Conservation (phyloP, 495 filamentous ascomycete genomes). For the Lasiosphaeris hirsuta region DNA sequence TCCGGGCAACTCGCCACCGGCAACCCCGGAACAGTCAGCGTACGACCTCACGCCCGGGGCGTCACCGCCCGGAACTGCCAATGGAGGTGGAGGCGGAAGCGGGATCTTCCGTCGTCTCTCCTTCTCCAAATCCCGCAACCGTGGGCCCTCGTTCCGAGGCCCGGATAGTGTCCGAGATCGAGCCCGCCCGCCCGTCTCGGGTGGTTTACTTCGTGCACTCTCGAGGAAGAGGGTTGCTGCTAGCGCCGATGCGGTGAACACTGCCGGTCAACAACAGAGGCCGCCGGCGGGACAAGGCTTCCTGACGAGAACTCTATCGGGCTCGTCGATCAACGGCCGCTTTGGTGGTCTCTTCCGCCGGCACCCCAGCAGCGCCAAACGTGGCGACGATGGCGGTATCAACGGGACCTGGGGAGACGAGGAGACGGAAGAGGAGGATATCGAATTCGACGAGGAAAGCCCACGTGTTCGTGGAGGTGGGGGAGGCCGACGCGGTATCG, state of each 20-base stretch:
- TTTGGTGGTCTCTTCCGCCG: constrained; percentile 49
- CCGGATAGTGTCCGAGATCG: constrained; percentile 24
- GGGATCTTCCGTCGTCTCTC: constrained; percentile 40
- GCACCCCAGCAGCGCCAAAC: constrained; percentile 46
- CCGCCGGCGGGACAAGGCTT: constrained; percentile 54
- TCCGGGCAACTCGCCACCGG: constrained; percentile 72
- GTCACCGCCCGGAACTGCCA: constrained; percentile 26
- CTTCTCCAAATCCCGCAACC: constrained; percentile 34
- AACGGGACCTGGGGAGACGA: constrained; percentile 46
- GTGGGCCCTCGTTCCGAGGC: constrained; percentile 25
- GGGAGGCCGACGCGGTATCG: constrained; percentile 16
- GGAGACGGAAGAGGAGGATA: constrained; percentile 34
- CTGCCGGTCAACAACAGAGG: constrained; percentile 37
- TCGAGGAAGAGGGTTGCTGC: constrained; percentile 35
- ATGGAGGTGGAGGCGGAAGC: constrained; percentile 7
- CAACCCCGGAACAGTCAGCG: constrained; percentile 51
- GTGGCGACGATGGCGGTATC: constrained; percentile 46
- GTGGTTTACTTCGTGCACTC: constrained; percentile 35
- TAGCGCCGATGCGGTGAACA: constrained; percentile 43
- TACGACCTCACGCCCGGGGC: constrained; percentile 34
- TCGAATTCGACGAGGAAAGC: constrained; percentile 22
- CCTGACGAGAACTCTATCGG: constrained; percentile 48
- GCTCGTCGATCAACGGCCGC: constrained; percentile 22
- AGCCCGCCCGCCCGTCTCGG: constrained; percentile 33
- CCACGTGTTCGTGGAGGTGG: constrained; percentile 1